A percentile compares a stretch with the other conserved stretches of the same genome.
Evolutionary conservation across 208 protist species (phyloP).

Genomic region (Trypanosoma vivax): DNA sequence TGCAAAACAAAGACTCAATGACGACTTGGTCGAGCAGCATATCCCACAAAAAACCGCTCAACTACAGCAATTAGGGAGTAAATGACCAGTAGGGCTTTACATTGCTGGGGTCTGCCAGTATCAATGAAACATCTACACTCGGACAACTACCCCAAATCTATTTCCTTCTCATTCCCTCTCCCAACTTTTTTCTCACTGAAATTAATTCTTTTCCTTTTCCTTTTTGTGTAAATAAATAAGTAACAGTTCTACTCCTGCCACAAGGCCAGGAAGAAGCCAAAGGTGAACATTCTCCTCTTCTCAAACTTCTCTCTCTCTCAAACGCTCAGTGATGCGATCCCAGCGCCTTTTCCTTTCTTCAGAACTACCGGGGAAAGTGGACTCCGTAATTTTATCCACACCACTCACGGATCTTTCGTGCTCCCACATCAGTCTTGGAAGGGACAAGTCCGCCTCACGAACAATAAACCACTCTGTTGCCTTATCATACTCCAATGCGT

Average conservation of each 20-base stretch:
- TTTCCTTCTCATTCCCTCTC: background rate
- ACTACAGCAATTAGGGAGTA: too few species aligned
- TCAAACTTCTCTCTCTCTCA: background rate
- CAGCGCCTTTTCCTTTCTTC: constrained; percentile 7
- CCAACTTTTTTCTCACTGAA: too few species aligned
- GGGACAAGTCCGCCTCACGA: constrained; percentile 14
- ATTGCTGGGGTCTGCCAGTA: too few species aligned
- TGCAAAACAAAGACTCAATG: too few species aligned
- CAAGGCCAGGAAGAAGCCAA: too few species aligned
- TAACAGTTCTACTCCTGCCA: too few species aligned
- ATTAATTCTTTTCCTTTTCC: too few species aligned
- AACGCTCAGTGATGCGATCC: background rate
- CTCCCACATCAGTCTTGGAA: constrained; percentile 3
- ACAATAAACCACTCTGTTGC: constrained; percentile 1
- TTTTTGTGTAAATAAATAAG: too few species aligned
- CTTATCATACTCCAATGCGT: background rate
- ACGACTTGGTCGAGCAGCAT: too few species aligned
- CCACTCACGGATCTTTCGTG: background rate
- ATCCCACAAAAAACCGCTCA: too few species aligned
- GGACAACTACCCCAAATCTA: background rate
- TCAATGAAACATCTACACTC: too few species aligned
- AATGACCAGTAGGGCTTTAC: too few species aligned
- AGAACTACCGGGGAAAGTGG: background rate
- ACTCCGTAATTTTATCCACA: background rate
- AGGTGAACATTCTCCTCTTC: background rate